These are phyloP conservation scores for Albifimbria verrucaria DNA, from an alignment of 2,329 filamentous ascomycete species.

Conservation along the genomic window DNA sequence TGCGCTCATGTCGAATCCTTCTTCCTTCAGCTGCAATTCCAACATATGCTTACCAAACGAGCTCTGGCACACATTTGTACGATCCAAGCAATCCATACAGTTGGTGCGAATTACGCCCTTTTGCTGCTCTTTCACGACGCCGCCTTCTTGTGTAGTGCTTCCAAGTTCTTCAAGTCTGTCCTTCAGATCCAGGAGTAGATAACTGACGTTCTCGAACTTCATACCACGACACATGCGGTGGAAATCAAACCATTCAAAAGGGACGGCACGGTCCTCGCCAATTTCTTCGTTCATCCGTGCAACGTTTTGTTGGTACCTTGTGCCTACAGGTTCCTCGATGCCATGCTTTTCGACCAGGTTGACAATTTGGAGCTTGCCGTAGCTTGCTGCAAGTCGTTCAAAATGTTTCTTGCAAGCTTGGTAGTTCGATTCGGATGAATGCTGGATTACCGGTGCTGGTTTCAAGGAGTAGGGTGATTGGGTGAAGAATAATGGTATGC, in stretches of 20 bases:
- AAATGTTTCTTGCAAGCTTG: slow-evolving; percentile 80
- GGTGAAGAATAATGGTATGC: slow-evolving; percentile 92
- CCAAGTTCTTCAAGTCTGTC: slow-evolving; percentile 66
- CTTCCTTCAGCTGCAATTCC: slow-evolving; percentile 71
- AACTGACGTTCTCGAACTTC: slow-evolving; percentile 93
- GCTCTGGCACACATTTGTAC: slow-evolving; percentile 94
- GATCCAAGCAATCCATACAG: slow-evolving; percentile 97
- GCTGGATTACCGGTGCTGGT: slow-evolving; percentile 76
- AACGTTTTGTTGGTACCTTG: slow-evolving; percentile 69
- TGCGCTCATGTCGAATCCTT: slow-evolving; percentile 72
- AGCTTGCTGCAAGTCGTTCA: slow-evolving; percentile 61
- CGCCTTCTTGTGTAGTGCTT: slow-evolving; percentile 60
- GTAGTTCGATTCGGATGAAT: slow-evolving; percentile 76
- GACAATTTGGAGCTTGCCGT: slow-evolving; percentile 74
- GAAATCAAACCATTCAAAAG: slow-evolving; percentile 97
- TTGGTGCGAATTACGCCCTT: slow-evolving; percentile 85
- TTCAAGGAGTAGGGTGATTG: slow-evolving; percentile 94
- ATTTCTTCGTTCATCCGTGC: slow-evolving; percentile 63
- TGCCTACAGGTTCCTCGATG: slow-evolving; percentile 74
- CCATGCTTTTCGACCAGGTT: slow-evolving; percentile 88
- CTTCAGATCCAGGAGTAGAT: slow-evolving; percentile 69
- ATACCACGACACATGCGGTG: slow-evolving; percentile 89
- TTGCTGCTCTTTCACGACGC: slow-evolving; percentile 49
- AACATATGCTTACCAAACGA: slow-evolving; percentile 82
- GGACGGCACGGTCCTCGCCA: slow-evolving; percentile 35